Conservation (phyloP, 2,329 filamentous ascomycete genomes). For the Ophiocordyceps robertsii region DNA sequence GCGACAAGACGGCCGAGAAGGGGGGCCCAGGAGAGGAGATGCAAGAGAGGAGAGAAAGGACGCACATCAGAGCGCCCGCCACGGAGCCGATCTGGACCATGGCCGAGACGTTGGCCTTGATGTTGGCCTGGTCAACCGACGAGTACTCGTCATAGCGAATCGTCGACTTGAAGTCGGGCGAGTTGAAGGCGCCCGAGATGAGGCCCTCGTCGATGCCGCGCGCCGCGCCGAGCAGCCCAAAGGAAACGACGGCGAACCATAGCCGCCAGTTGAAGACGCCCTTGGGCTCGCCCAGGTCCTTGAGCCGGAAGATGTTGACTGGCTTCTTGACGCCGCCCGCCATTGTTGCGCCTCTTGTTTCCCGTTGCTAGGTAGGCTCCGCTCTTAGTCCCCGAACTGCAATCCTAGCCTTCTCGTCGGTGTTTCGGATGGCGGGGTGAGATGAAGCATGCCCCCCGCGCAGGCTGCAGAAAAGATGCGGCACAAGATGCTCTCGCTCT, state of each 20-base stretch:
- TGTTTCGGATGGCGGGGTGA: too few species aligned
- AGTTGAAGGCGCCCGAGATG: slow-evolving; percentile 58
- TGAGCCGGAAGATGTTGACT: slow-evolving; percentile 50
- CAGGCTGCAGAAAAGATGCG: too few species aligned
- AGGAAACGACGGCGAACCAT: slow-evolving; percentile 63
- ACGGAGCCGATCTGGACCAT: slow-evolving; percentile 76
- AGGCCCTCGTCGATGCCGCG: slow-evolving; percentile 72
- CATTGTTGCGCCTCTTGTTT: slow-evolving; percentile 16
- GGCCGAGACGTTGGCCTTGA: slow-evolving; percentile 62
- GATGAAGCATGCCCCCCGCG: too few species aligned
- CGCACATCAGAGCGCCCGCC: slow-evolving; percentile 48
- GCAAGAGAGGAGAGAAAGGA: background rate
- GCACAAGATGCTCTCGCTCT: too few species aligned
- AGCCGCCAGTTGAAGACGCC: slow-evolving; percentile 66
- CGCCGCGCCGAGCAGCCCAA: slow-evolving; percentile 63
- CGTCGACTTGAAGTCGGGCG: slow-evolving; percentile 45
- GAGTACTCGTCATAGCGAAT: slow-evolving; percentile 44
- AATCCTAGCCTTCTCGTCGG: too few species aligned
- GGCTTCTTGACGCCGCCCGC: slow-evolving; percentile 40
- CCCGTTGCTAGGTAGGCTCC: too few species aligned
- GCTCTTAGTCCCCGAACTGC: too few species aligned
- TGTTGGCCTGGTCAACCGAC: slow-evolving; percentile 44
- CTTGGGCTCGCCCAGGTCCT: slow-evolving; percentile 50
- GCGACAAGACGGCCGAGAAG: too few species aligned
- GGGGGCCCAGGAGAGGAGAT: too few species aligned